Conservation (phyloP, 2,329 filamentous ascomycete species). For the Apiospora phragmitis region DNA sequence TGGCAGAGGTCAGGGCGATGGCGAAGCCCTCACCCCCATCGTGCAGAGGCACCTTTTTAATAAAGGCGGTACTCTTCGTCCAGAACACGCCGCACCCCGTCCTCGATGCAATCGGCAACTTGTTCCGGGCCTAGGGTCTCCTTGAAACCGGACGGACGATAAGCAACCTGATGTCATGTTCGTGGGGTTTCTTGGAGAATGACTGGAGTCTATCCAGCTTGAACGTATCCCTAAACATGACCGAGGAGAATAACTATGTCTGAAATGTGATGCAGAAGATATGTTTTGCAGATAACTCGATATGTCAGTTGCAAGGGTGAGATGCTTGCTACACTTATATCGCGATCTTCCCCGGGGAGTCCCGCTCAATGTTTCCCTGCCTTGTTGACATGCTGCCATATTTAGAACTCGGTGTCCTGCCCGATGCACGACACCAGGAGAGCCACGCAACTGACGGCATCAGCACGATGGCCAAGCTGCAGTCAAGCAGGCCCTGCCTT, state of each 20-base stretch:
- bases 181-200: background rate
- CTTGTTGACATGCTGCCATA: background rate
- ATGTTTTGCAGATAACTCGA: background rate
- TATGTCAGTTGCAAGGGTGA: background rate
- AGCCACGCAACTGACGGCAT: background rate
- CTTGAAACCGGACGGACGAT: conserved; percentile 56
- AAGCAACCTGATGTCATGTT: conserved; percentile 33
- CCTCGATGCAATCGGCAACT: conserved; percentile 52
- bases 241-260: background rate
- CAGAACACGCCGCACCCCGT: conserved; percentile 45
- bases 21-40: conserved; percentile 56
- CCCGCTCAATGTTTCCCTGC: background rate
- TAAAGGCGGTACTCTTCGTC: conserved; percentile 34
- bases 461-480: background rate
- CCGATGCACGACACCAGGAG: background rate
- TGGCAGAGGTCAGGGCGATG: conserved; percentile 43
- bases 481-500: background rate
- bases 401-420: background rate
- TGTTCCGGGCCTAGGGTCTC: conserved; percentile 49
- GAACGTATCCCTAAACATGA: background rate
- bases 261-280: background rate
- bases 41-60: conserved; percentile 50
- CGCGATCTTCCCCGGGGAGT: background rate
- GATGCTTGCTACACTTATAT: background rate
- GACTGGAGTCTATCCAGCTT: background rate